Evolutionary conservation across 1,139 yeast species (phyloP), one percentile per base, ranked within the genome.

Genomic region (Debaryomyces psychrophilus): DNA sequence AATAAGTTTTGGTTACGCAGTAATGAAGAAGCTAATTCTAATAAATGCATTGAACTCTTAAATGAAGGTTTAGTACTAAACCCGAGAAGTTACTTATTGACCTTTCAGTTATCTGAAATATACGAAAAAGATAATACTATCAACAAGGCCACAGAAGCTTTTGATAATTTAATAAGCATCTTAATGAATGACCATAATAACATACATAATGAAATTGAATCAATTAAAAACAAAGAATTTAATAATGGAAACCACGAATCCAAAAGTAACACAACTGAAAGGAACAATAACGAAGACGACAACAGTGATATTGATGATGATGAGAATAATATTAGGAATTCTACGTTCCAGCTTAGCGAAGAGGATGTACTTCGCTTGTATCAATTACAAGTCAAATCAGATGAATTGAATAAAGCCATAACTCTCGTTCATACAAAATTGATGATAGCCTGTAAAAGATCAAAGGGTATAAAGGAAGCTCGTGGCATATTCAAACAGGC

Each of bases 381-480:
- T 5, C 59, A 59, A 9, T 55, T 64, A 31, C 56, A 57, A 46
- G 50, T 50, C 31, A 45, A 48, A 31, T 58, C 61, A 46, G 52
- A 56, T 15, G 61, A 62, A 39, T 53, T 68, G 42, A 60, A 59
- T 31, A 71, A 72, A 46, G 59, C 75, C 7, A 69, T 81, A 9
- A 79, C 87, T 1, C 64, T 75, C 37, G 73, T 75, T 2, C 84
- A 81, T 57, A 76, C 82, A 37, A 76, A 76, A 44, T 75, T 78
- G 44, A 81, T 85, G 86, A 77, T 78, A 58, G 72, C 85, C 11
- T 70, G 79, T 54, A 85, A 83, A 57, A 69, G 90, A 53, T 59
- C 81, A n/a, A 71, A 74, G 37, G 87, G 88, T 2, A 79, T 89
- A 43, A 78, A 85, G 46, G 92, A 86, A 50, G 88, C 95, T 7